phyloP scores from a whole-genome alignment of 2,329 filamentous ascomycete species.

The Leptographium radiaticola region DNA sequence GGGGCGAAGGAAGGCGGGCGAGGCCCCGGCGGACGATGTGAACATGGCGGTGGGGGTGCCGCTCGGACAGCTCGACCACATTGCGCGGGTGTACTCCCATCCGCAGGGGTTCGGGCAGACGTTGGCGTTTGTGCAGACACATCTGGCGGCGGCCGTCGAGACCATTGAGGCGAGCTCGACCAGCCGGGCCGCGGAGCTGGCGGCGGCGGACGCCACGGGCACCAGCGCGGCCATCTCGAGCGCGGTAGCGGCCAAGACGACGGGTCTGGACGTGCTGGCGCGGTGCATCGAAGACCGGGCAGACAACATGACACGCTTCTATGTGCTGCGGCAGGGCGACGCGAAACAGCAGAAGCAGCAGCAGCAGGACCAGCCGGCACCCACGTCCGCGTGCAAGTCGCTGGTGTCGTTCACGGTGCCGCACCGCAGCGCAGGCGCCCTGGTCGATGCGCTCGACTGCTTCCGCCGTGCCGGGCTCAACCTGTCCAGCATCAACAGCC shows the following conservation, averaged over 20 bases:
- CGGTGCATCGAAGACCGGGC: slow-evolving; percentile 57
- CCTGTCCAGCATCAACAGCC: slow-evolving; percentile 78
- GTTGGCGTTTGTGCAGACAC: slow-evolving; percentile 53
- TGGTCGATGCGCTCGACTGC: slow-evolving; percentile 67
- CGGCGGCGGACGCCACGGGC: slow-evolving; percentile 43
- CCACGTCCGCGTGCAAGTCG: slow-evolving; percentile 39
- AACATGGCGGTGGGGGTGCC: slow-evolving; percentile 19
- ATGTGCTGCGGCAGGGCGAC: slow-evolving; percentile 39
- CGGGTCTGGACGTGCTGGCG: slow-evolving; percentile 57
- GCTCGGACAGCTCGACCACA: slow-evolving; percentile 38
- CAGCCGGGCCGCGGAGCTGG: slow-evolving; percentile 70
- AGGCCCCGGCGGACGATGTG: background rate
- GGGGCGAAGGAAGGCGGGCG: slow-evolving; percentile 27
- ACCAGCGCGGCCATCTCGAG: slow-evolving; percentile 67
- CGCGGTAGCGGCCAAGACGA: slow-evolving; percentile 54
- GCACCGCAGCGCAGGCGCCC: slow-evolving; percentile 64
- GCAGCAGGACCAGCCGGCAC: background rate
- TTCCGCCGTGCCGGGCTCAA: slow-evolving; percentile 66
- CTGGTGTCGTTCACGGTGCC: slow-evolving; percentile 75
- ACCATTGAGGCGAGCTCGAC: slow-evolving; percentile 76
- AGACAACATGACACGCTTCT: slow-evolving; percentile 71
- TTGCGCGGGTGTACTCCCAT: slow-evolving; percentile 77
- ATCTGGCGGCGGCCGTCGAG: slow-evolving; percentile 56
- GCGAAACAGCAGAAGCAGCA: background rate
- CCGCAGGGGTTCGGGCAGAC: slow-evolving; percentile 85